A percentile compares a stretch with the other conserved stretches of the same genome.
These are phyloP conservation scores for Mycena pura DNA, from an alignment of 768 basidiomycete genomes.

Conservation along the genomic window DNA sequence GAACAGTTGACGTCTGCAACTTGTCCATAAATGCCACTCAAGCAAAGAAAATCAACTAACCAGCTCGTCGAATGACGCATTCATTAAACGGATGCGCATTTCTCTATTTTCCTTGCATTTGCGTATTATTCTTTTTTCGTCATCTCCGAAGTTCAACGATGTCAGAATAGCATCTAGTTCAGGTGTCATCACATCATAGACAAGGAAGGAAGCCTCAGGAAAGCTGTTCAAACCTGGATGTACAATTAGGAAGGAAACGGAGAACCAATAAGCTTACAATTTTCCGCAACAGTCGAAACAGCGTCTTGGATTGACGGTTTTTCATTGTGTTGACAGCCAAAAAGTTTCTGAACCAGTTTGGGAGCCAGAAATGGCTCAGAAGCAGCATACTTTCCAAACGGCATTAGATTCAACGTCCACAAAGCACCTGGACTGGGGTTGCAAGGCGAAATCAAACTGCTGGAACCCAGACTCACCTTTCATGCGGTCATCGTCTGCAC, in stretches of 20 bases:
- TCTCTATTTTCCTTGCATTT: conserved; percentile 46
- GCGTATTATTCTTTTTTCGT: conserved; percentile 10
- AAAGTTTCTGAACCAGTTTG: conserved; percentile 63
- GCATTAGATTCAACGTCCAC: conserved; percentile 73
- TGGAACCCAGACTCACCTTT: conserved; percentile 53
- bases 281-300: conserved; percentile 68
- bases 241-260: not conserved
- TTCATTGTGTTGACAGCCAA: conserved; percentile 83
- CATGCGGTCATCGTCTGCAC: conserved; percentile 87
- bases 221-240: conserved; percentile 62
- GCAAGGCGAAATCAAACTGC: not conserved
- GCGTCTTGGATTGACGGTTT: conserved; percentile 85
- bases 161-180: conserved; percentile 45
- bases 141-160: conserved; percentile 47
- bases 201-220: conserved; percentile 63
- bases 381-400: conserved; percentile 66
- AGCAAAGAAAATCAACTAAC: conserved; percentile 43
- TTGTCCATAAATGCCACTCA: not conserved
- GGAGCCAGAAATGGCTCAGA: conserved; percentile 71
- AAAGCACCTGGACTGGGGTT: conserved; percentile 54
- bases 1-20: conserved; percentile 49
- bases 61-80: conserved; percentile 49
- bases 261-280: conserved; percentile 48
- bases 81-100: conserved; percentile 46
- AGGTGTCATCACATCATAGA: conserved; percentile 58